A percentile compares a stretch with the other conserved stretches of the same genome.
Evolutionary conservation across 805 yeast species (phyloP).

Genomic region (Metschnikowia koreensis): DNA sequence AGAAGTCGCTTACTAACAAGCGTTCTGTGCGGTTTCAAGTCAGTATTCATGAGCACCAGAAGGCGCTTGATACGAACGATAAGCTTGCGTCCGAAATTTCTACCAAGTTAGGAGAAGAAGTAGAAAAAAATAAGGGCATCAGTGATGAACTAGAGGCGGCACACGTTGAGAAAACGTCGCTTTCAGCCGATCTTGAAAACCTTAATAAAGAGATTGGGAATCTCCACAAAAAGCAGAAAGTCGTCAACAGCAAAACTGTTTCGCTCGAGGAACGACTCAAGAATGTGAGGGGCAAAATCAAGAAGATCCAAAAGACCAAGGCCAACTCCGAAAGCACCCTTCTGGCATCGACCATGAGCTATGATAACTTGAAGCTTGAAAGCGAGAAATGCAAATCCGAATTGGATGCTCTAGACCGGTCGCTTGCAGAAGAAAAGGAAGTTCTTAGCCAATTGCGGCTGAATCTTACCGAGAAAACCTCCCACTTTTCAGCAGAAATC

Average conservation of each 20-base stretch:
- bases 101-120: slow-evolving; percentile 44
- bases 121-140: slow-evolving; percentile 38
- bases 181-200: slow-evolving; percentile 13
- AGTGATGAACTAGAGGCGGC: slow-evolving; percentile 30
- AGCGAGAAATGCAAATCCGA: slow-evolving; percentile 45
- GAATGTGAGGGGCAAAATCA: slow-evolving; percentile 56
- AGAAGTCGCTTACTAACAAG: slow-evolving; percentile 55
- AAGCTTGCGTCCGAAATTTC: slow-evolving; percentile 39
- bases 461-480: slow-evolving; percentile 72
- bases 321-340: slow-evolving; percentile 46
- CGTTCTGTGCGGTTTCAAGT: slow-evolving; percentile 58
- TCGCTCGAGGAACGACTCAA: slow-evolving; percentile 75
- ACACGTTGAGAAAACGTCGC: slow-evolving; percentile 26
- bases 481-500: slow-evolving; percentile 62
- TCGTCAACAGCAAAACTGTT: slow-evolving; percentile 50
- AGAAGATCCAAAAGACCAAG: slow-evolving; percentile 56
- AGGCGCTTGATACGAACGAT: slow-evolving; percentile 38
- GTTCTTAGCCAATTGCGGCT: slow-evolving; percentile 62
- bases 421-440: slow-evolving; percentile 52
- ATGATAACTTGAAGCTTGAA: slow-evolving; percentile 46
- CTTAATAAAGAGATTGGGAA: slow-evolving; percentile 22
- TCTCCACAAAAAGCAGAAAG: slow-evolving; percentile 30
- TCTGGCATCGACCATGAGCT: slow-evolving; percentile 44
- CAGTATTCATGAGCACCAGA: slow-evolving; percentile 39
- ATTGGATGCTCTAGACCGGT: slow-evolving; percentile 40